Base-by-base conservation (phyloP, 225 moss, liverwort and hornwort genomes). In the Takakia lepidozioides region DNA sequence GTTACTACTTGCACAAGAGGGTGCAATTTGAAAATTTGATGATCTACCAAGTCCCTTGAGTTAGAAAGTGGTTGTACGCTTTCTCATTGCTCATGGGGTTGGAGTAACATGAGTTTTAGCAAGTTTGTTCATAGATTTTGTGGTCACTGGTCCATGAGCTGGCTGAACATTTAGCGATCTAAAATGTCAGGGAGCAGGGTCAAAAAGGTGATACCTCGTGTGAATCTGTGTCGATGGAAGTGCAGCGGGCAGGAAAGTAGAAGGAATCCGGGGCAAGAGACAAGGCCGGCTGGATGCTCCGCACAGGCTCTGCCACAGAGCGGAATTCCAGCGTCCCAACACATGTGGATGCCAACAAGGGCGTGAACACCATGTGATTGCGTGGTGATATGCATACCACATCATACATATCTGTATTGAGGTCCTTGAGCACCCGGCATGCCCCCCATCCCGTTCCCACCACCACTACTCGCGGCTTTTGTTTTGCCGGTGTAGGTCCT, bases 291-390 rank as follows among this genome's bases (percentile, higher is more conserved):
- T 88, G 88, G 49, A 93, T 81, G 16, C 66, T 84, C 29, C 89
- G 69, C 59, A 93, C 86, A 0, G 93, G 66, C 68, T 89, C 93
- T 7, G 85, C 79, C 10, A 93, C 93, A 1, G 86, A 86, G 10
- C 93, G 89, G 55, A 89, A 86, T 25, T 93, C 93, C 21, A 93
- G 64, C 21, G 93, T 93, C 0, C 93, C 93, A 2, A 88, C 88
- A 22, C 88, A 88, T 4, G 89, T 89, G 14, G 83, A 84, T 1
- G 93, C 76, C 32, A 93, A 39, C 55, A 93, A 65, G 35, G 93
- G 93, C 17, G 93, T 93, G 69, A 93, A 93, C 13, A 93, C 88
- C 88, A 93, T 88, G 45, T 93, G 89, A 55, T 93, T 93, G 58
- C 93, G 81, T n/a, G 93, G 93, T 7, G 93, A 89, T 58, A 93